Base-by-base conservation (phyloP, 2,329 filamentous ascomycete species). In the Ceratocystis lukuohia region DNA sequence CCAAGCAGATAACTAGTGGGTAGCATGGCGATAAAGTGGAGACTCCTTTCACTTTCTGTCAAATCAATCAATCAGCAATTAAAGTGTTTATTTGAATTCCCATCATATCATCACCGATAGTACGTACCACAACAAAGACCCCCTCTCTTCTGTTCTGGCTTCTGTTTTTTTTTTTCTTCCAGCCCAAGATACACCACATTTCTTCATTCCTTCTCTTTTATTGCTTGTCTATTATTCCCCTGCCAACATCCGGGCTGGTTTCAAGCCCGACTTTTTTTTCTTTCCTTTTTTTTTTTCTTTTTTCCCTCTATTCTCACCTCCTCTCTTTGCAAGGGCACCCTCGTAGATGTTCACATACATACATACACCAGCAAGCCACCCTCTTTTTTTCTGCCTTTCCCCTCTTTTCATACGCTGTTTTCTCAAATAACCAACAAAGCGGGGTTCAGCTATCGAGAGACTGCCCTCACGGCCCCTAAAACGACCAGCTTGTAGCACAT, bases 1-100 rank as follows among this genome's bases (percentile, higher is more conserved):
- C 62, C n/a, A 44, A 65, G 37, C 33, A 64, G 62, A 30, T 6
- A 56, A 41, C 53, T 65, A 64, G 62, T 64, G 45, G 62, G 62
- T 20, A 37, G 33, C 12, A 37, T 45, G 59, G 33, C 12, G 33
- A 37, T n/a, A n/a, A 20, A 33, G 59, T 62, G 61, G 28, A 6
- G 41, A 20, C 59, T 28, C n/a, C 30, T 41, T 62, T 33, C 30
- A 62, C 59, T 12, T 41, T 41, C 30, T 33, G 59, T 62, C 37
- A 62, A 28, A 33, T 41, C n/a, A 48, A 48, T 50, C 20, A n/a
- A 22, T 25, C 3, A n/a, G 7, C 1, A 33, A 57, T 57, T 57
- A 30, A 30, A 25, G 8, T 30, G 15, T 50, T 50, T 50, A 17
- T 20, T 56, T 5, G 50, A 44, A 17, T 30, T 30, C 22, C 61